A percentile compares a stretch with the other conserved stretches of the same genome.
Conservation (phyloP, 75 land plant genomes). For the Gnetum montanum region DNA sequence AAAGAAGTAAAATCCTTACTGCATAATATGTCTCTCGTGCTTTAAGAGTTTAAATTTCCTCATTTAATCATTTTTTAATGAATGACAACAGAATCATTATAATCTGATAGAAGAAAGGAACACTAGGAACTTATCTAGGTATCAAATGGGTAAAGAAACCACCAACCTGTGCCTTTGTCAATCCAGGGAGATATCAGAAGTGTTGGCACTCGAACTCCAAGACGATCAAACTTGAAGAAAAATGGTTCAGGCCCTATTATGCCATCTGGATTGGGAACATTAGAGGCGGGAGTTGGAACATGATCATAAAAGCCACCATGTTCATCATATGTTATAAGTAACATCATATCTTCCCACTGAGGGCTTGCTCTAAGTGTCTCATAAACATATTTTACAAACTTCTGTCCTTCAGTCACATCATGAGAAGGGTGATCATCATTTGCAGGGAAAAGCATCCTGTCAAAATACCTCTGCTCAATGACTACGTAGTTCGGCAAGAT, state of each 20-base stretch:
- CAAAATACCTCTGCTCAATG: slow-evolving; percentile 81
- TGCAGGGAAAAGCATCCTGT: slow-evolving; percentile 43
- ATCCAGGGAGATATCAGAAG: slow-evolving; percentile 85
- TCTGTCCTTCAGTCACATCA: slow-evolving; percentile 74
- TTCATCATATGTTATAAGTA: slow-evolving; percentile 91
- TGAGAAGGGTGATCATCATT: slow-evolving; percentile 96
- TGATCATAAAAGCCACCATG: slow-evolving; percentile 96
- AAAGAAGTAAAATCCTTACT: neutral
- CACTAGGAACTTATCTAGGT: neutral
- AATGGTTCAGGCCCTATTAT: slow-evolving; percentile 62
- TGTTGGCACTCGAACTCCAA: slow-evolving; percentile 89
- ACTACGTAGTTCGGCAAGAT: slow-evolving; percentile 73
- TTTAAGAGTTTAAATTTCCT: neutral
- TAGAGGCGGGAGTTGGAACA: slow-evolving; percentile 68
- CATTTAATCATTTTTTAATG: neutral
- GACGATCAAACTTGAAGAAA: slow-evolving; percentile 62
- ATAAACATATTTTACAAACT: slow-evolving; percentile 83
- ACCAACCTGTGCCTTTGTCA: slow-evolving; percentile 70
- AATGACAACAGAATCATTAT: no score
- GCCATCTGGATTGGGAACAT: slow-evolving; percentile 84
- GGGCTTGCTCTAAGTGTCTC: slow-evolving; percentile 74
- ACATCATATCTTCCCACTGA: slow-evolving; percentile 79
- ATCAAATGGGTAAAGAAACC: neutral
- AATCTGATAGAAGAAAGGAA: neutral
- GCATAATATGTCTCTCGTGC: neutral